Base-by-base conservation (phyloP, 2,329 filamentous ascomycete species). In the Domatiomyces globalis region DNA sequence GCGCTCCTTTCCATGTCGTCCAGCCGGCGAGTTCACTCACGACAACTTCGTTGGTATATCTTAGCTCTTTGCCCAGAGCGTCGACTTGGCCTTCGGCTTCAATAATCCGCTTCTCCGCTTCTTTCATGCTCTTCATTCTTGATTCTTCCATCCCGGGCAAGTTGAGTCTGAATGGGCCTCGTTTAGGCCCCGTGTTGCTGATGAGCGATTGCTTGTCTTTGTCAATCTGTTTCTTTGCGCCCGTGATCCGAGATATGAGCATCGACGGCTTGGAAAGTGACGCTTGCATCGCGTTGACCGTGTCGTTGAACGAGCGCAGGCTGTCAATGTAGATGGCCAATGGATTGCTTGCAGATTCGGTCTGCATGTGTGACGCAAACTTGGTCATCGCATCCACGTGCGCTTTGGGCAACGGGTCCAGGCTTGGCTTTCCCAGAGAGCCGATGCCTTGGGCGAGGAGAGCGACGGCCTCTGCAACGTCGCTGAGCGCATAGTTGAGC, bases 41-140 rank as follows among this genome's bases (percentile, higher is more conserved):
- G 20, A 96, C 90, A 12, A 90, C 87, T 66, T 94, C 87, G 69
- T 95, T 90, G 46, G 89, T 95, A 66, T 92, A 95, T 48, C 87
- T 74, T 51, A 98, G 71, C 67, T 98, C 92, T 49, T 80, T 80
- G 0, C 84, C 83, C n/a, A 95, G 68, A 44, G 80, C 78, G 18
- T 83, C 78, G 9, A 86, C 77, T 63, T 95, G 87, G 17, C 74
- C 68, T 56, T 83, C 78, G 19, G 79, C 80, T 56, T 82, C 81
- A 12, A 79, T 76, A 39, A 87, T 85, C 61, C 85, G 87, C 58
- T 85, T 83, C 68, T 88, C 85, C 44, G 86, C 85, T 52, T 96
- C 92, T 56, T 87, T 83, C 60, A 88, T 84, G 8, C 88, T 75
- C 27, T 86, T 80, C 63, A 85, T 83, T 18, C 90, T 77, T 1